Conservation (phyloP, 139 green algal genomes). For the Chlorella sp. region DNA sequence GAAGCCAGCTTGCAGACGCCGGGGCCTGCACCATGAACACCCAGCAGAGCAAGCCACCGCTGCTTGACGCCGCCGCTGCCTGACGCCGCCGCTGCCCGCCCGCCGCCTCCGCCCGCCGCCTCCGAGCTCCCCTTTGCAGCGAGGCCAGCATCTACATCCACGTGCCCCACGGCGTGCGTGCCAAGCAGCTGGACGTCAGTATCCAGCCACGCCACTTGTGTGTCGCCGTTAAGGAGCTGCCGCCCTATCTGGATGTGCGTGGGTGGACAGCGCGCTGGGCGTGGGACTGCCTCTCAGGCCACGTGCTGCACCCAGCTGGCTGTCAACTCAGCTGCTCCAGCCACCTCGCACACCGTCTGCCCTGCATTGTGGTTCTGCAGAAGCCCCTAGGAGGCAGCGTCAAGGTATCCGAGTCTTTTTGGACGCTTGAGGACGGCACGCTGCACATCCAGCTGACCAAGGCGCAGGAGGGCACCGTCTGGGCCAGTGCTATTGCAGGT, state of each 20-base stretch:
- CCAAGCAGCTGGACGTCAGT: conserved; percentile 74
- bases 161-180: conserved; percentile 72
- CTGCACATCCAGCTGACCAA: conserved; percentile 82
- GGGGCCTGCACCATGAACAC: too few species aligned
- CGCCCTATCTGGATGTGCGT: conserved; percentile 86
- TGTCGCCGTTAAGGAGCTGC: conserved; percentile 79
- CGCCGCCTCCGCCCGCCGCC: not conserved
- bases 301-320: too few species aligned
- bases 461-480: conserved; percentile 76
- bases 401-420: conserved; percentile 81
- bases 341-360: not conserved
- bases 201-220: conserved; percentile 67
- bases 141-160: conserved; percentile 89
- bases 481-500: conserved; percentile 68
- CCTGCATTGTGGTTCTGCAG: conserved; percentile 41
- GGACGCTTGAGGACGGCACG: conserved; percentile 83
- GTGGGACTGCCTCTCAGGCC: too few species aligned
- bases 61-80: not conserved
- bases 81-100: not conserved
- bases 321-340: not conserved
- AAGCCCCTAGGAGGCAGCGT: conserved; percentile 68
- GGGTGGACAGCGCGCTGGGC: not conserved
- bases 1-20: not conserved
- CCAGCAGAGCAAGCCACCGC: not conserved
- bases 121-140: not conserved